Percentiles rank a stretch among this genome's conserved stretches.
phyloP scores from a whole-genome alignment of 768 basidiomycete genomes.

The Suillus occidentalis region DNA sequence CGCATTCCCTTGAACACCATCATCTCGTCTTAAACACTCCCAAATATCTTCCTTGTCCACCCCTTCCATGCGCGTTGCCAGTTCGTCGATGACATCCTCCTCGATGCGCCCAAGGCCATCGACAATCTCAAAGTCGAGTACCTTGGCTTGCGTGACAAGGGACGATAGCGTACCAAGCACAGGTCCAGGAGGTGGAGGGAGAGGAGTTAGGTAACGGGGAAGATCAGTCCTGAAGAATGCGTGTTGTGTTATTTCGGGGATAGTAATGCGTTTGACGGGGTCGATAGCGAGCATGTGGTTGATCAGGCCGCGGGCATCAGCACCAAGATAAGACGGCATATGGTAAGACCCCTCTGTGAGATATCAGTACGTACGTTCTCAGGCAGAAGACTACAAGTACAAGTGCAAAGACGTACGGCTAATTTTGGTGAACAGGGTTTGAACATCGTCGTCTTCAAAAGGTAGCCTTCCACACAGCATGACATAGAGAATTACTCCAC shows the following conservation, averaged over 20 bases:
- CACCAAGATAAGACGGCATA: constrained; percentile 77
- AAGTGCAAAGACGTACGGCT: constrained; percentile 54
- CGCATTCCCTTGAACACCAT: constrained; percentile 85
- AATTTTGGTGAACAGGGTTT: constrained; percentile 91
- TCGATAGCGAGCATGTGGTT: constrained; percentile 90
- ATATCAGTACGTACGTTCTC: not conserved
- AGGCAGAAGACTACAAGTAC: not conserved
- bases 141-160: constrained; percentile 66
- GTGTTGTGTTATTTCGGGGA: constrained; percentile 87
- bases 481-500: constrained; percentile 98
- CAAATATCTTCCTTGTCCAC: constrained; percentile 85
- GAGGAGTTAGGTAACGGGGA: constrained; percentile 80
- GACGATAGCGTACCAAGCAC: constrained; percentile 73
- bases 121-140: constrained; percentile 80
- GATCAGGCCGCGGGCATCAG: constrained; percentile 78
- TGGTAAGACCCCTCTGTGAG: constrained; percentile 82
- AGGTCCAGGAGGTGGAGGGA: constrained; percentile 76
- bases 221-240: constrained; percentile 89
- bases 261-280: constrained; percentile 91
- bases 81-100: constrained; percentile 84
- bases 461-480: constrained; percentile 95
- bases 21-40: constrained; percentile 80
- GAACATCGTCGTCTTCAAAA: constrained; percentile 97
- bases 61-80: constrained; percentile 68
- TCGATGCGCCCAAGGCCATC: constrained; percentile 91